These are phyloP conservation scores for Boletus bicolor DNA, from an alignment of 768 basidiomycete species.

Conservation along the genomic window DNA sequence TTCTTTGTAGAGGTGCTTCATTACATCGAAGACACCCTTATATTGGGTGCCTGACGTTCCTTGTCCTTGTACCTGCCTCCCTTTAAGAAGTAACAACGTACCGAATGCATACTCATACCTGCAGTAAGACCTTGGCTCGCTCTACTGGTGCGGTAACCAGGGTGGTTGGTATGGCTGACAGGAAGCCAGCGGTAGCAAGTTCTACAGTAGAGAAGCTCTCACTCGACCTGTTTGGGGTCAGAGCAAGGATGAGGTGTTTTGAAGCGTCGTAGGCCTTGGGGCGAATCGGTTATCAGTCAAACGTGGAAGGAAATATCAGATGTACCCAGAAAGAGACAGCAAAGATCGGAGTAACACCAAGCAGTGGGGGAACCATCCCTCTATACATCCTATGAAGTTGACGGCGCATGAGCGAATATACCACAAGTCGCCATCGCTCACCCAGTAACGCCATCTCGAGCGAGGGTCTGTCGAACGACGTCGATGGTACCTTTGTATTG, in stretches of 20 bases:
- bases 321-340: conserved; percentile 95
- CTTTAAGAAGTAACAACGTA: conserved; percentile 2
- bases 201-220: conserved; percentile 67
- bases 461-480: conserved; percentile 73
- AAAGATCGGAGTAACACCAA: conserved; percentile 97
- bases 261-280: conserved; percentile 88
- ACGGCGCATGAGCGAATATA: conserved; percentile 1
- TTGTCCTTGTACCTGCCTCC: conserved; percentile 82
- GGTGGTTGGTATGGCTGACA: conserved; percentile 91
- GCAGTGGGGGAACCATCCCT: conserved; percentile 88
- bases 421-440: conserved; percentile 30
- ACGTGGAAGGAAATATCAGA: background rate
- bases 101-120: conserved; percentile 44
- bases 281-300: conserved; percentile 8
- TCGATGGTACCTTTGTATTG: conserved; percentile 90
- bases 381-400: conserved; percentile 65
- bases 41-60: conserved; percentile 69
- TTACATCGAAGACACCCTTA: conserved; percentile 88
- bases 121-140: conserved; percentile 92
- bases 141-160: conserved; percentile 95
- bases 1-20: conserved; percentile 87
- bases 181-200: conserved; percentile 88
- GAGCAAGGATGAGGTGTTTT: conserved; percentile 74
- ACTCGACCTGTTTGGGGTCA: conserved; percentile 74
- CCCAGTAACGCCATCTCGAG: conserved; percentile 90